Conservation (phyloP, 495 filamentous ascomycete genomes). For the Neurospora pannonica region DNA sequence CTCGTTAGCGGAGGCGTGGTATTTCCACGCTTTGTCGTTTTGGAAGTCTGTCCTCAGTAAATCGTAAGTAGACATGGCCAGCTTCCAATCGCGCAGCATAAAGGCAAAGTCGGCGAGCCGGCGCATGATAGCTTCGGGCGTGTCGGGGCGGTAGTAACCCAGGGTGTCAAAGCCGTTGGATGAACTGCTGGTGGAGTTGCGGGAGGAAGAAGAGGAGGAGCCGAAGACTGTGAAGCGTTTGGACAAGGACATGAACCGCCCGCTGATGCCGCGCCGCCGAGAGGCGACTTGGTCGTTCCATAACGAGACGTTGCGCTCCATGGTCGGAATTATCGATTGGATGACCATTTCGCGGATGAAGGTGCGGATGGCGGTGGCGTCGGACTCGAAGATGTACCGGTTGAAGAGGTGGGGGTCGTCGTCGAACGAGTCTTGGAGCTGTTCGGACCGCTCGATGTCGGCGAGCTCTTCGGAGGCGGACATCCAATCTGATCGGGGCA, state of each 20-base stretch:
- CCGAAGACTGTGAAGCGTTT: slow-evolving; percentile 80
- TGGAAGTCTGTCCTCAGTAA: slow-evolving; percentile 77
- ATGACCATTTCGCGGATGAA: slow-evolving; percentile 89
- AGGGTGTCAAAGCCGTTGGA: slow-evolving; percentile 65
- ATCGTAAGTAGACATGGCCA: slow-evolving; percentile 87
- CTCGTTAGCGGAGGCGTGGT: slow-evolving; percentile 86
- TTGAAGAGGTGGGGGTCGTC: slow-evolving; percentile 38
- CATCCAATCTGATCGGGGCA: slow-evolving; percentile 79
- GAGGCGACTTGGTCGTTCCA: slow-evolving; percentile 99
- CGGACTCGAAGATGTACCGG: slow-evolving; percentile 82
- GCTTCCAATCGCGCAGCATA: slow-evolving; percentile 89
- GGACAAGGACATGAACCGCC: slow-evolving; percentile 84
- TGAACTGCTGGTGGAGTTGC: slow-evolving; percentile 27
- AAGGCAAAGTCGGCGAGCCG: slow-evolving; percentile 92
- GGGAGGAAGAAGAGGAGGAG: slow-evolving; percentile 30
- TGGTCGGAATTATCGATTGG: slow-evolving; percentile 84
- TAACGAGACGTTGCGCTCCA: slow-evolving; percentile 80
- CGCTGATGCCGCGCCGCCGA: slow-evolving; percentile 71
- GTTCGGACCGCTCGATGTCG: slow-evolving; percentile 51
- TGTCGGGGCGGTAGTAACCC: slow-evolving; percentile 75
- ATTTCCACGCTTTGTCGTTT: slow-evolving; percentile 93
- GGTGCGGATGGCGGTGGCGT: slow-evolving; percentile 73
- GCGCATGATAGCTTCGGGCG: slow-evolving; percentile 81
- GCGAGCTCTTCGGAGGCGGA: slow-evolving; percentile 77
- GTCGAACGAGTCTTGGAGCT: slow-evolving; percentile 53